Base-by-base conservation (phyloP, 805 yeast species). In the Lipomyces sp. region DNA sequence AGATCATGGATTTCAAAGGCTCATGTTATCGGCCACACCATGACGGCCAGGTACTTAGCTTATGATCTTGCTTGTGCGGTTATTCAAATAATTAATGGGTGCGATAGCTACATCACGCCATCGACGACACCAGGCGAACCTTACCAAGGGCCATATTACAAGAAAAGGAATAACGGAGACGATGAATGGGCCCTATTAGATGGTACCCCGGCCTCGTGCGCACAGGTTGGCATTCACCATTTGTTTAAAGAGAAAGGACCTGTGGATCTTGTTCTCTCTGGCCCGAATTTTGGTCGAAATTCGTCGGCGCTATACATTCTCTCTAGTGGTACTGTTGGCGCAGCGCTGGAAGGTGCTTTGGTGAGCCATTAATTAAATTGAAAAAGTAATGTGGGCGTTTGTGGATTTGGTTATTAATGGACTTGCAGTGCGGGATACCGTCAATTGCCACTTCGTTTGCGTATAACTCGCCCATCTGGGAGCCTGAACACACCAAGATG, bases 1-100 rank as follows among this genome's bases (percentile, higher is more conserved):
- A 81, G 95, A 72, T 93, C 98, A 13, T 95, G 99, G 99, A 94
- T 92, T 64, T 97, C 97, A 48, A 95, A 95, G 77, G 98, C 99
- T 4, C 98, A 93, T 80, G 87, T 95, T 59, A 64, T 81, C 70
- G 78, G 87, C 82, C 65, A 86, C 83, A 75, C 80, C 81, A 24
- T 91, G 76, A 76, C 81, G 79, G 73, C 97, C 3, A 65, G 64
- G 65, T 70, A 53, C 18, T 57, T 51, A 11, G 18, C 29, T 4
- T 42, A 13, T 32, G 5, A 4, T 39, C 48, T 42, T 15, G 7
- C 48, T 42, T 15, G 7, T 42, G 8, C 24, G 24, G 6, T n/a
- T 3, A 24, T 48, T 48, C n/a, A 29, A 11, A 7, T 42, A 18
- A 32, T 11, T n/a, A 30, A 15, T 18, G 24, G 10, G 54, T 34